Evolutionary conservation across 352 stramenopile genomes (phyloP).

Genomic region (Aphanomyces euteiches): DNA sequence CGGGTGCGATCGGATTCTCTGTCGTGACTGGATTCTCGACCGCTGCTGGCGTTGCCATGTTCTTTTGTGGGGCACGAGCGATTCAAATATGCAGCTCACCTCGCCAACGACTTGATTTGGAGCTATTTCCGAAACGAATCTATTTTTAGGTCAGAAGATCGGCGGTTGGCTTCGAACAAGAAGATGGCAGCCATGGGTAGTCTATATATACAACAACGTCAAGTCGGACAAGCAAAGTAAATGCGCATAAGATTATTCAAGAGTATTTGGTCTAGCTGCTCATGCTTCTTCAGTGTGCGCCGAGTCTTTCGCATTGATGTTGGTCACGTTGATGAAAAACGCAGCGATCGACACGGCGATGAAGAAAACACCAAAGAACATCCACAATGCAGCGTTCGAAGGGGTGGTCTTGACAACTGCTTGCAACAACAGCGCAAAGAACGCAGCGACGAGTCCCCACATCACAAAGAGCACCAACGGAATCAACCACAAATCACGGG

Average conservation of each 20-base stretch:
- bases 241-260: too few relatives aligned
- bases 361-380: slow-evolving; percentile 19
- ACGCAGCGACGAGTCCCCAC: slow-evolving; percentile 2
- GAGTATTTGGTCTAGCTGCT: too few relatives aligned
- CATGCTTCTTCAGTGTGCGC: too few relatives aligned
- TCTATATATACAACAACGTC: too few relatives aligned
- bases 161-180: background rate
- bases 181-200: too few relatives aligned
- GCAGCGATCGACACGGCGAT: background rate
- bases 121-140: background rate
- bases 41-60: background rate
- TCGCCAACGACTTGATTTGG: background rate
- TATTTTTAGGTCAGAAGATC: slow-evolving; percentile 7
- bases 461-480: slow-evolving; percentile 8
- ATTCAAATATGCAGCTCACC: slow-evolving; percentile 11
- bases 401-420: slow-evolving; percentile 5
- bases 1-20: background rate
- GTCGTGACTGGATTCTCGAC: background rate
- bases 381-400: slow-evolving; percentile 16
- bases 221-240: too few relatives aligned
- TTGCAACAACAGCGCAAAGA: slow-evolving; percentile 14
- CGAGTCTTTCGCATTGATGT: background rate
- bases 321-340: slow-evolving; percentile 17
- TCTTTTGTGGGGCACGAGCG: background rate
- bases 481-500: slow-evolving; percentile 18